Conservation (phyloP, 2,329 filamentous ascomycete species). For the Pestalotiopsis sp. region DNA sequence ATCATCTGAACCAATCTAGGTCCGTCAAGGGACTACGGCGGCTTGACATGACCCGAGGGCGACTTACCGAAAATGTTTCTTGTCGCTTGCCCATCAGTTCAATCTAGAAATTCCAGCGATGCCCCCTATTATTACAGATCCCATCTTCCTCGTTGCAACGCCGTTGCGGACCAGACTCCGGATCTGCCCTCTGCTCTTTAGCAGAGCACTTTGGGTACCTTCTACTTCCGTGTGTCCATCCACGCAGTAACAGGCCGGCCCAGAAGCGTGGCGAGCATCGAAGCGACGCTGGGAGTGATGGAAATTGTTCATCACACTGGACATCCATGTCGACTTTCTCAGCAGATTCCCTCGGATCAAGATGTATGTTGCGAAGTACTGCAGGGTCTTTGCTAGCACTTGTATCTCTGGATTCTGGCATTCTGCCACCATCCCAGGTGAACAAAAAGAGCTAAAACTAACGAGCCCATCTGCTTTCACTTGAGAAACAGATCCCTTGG, state of each 20-base stretch:
- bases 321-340: neutral
- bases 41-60: constrained; percentile 2
- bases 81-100: neutral
- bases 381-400: neutral
- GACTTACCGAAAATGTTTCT: neutral
- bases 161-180: neutral
- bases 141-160: constrained; percentile 1
- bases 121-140: neutral
- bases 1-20: neutral
- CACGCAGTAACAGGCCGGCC: neutral
- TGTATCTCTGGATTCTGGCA: no score
- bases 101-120: neutral
- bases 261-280: neutral
- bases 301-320: neutral
- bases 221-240: constrained; percentile 10
- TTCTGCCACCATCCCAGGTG: neutral
- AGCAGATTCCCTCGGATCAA: neutral
- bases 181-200: neutral
- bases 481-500: neutral
- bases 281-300: constrained; percentile 3
- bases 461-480: no score
- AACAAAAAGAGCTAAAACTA: neutral
- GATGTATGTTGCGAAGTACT: neutral
- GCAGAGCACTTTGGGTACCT: constrained; percentile 5
- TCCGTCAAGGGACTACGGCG: neutral